These are phyloP conservation scores for Wickerhamomyces sydowiorum DNA, from an alignment of 805 yeast genomes.

Conservation along the genomic window DNA sequence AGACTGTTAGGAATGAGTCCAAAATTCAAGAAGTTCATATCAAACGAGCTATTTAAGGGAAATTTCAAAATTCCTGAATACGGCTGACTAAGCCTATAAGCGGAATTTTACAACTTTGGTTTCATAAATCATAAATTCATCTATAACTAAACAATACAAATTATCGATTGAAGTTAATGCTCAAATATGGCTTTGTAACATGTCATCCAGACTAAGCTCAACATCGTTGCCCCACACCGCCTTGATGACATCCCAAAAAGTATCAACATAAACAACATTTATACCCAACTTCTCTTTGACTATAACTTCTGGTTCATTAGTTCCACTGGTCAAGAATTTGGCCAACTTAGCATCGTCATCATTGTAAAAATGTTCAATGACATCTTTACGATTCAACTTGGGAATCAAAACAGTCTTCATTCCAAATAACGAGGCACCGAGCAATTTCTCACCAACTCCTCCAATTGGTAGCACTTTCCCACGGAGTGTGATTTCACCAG, in stretches of 20 bases:
- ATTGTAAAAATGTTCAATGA: constrained; percentile 26
- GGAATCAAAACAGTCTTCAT: constrained; percentile 64
- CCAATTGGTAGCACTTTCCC: constrained; percentile 81
- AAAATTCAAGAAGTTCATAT: no score
- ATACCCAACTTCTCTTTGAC: constrained; percentile 51
- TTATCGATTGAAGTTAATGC: no score
- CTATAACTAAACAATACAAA: no score
- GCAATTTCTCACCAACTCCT: constrained; percentile 69
- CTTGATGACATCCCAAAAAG: constrained; percentile 70
- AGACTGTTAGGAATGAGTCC: no score
- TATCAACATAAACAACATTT: constrained; percentile 59
- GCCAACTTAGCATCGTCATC: constrained; percentile 19
- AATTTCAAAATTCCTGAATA: neutral
- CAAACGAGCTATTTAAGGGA: no score
- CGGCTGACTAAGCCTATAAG: no score
- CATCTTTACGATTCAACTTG: constrained; percentile 59
- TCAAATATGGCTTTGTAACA: neutral
- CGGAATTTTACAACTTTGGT: no score
- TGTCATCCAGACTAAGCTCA: neutral
- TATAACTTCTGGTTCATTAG: constrained; percentile 44
- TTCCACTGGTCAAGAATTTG: constrained; percentile 13
- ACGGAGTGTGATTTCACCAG: constrained; percentile 78
- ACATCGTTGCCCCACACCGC: constrained; percentile 62
- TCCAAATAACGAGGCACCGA: constrained; percentile 74
- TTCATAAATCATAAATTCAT: no score